Evolutionary conservation across 1,139 yeast genomes (phyloP), one percentile per base, ranked within the genome.

Genomic region (Sugiyamaella novakii): DNA sequence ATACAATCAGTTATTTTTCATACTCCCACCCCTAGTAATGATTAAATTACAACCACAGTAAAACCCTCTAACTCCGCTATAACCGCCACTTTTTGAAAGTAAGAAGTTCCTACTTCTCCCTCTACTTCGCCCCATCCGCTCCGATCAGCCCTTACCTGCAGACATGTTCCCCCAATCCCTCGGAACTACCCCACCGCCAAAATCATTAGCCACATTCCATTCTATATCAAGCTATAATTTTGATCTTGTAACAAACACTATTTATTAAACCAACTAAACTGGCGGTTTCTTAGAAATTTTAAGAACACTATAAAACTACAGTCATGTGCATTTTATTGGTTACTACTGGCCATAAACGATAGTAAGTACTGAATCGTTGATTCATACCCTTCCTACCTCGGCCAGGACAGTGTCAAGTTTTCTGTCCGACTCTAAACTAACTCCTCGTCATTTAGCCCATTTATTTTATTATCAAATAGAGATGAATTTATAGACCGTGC

Each of bases 401-500:
- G 14, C n/a, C 12, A 30, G 36, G 36, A 33, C 29, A 25, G n/a
- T 10, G 29, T 25, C 29, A n/a, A n/a, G 29, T 25, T n/a, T 25
- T n/a, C n/a, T n/a, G n/a, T n/a, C 25, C 25, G 8, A 22, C 10
- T 40, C 4, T 11, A 34, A 11, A 36, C 42, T 30, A 21, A 28
- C 40, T 25, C 8, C n/a, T n/a, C n/a, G n/a, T n/a, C n/a, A 7
- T 27, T 8, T 40, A 58, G 61, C 27, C 54, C 91, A 0, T 72
- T 91, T 42, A 76, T 91, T 4, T 65, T 88, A 4, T 70, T 87
- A 10, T 86, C 95, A 7, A 92, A 92, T 63, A 68, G 98, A 44
- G 98, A 92, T 63, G 98, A 92, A 65, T 87, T 72, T 60, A 81
- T 84, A 61, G 76, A 74, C 43, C 70, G 98, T 43, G 83, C 86